These are phyloP conservation scores for Yamadazyma taylorii DNA, from an alignment of 1,139 yeast species.

Conservation along the genomic window DNA sequence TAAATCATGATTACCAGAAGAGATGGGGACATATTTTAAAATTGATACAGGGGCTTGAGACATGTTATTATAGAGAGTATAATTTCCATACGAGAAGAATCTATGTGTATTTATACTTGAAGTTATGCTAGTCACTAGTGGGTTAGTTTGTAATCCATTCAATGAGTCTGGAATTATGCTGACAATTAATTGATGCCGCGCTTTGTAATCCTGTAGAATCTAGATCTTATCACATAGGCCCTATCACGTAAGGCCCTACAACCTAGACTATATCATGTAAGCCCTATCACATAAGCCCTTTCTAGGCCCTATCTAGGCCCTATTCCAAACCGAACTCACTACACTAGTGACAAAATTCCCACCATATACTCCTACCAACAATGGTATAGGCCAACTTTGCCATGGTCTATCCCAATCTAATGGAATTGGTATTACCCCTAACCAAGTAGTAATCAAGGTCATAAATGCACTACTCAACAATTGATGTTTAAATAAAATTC, in stretches of 20 bases:
- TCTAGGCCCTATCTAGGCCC: no score
- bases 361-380: slow-evolving; percentile 72
- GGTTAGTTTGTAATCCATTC: no score
- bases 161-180: no score
- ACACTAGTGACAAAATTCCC: slow-evolving; percentile 65
- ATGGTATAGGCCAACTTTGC: slow-evolving; percentile 97
- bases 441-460: slow-evolving; percentile 77
- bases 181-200: no score
- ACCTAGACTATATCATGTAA: no score
- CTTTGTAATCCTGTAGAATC: no score
- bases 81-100: no score
- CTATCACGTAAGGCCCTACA: no score
- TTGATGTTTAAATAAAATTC: slow-evolving; percentile 31
- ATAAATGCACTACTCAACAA: slow-evolving; percentile 45
- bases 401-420: slow-evolving; percentile 97
- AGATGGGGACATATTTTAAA: slow-evolving; percentile 59
- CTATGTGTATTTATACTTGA: no score
- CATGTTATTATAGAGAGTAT: slow-evolving; percentile 5
- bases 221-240: no score
- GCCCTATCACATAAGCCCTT: no score
- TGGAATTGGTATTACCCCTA: slow-evolving; percentile 92
- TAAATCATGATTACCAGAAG: slow-evolving; percentile 40
- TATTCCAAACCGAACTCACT: slow-evolving; percentile 10
- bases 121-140: no score
- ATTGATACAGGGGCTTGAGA: slow-evolving; percentile 50